A percentile compares a stretch with the other conserved stretches of the same genome.
These are phyloP conservation scores for Bruguiera hainesii DNA, from an alignment of 441 rosid genomes.

Conservation along the genomic window DNA sequence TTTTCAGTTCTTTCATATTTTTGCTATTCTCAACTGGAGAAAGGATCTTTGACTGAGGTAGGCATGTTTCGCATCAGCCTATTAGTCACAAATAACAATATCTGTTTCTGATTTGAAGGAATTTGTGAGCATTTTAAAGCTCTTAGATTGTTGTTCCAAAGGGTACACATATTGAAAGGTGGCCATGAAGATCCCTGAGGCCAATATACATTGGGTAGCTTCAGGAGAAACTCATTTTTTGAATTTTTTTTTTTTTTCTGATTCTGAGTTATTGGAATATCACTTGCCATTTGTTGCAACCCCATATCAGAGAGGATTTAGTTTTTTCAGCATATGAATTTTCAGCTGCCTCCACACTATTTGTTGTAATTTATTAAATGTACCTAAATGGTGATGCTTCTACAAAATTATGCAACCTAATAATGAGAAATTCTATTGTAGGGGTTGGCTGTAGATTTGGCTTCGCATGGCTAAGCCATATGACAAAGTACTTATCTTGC, in stretches of 20 bases:
- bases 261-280: background rate
- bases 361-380: no score
- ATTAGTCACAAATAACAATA: background rate
- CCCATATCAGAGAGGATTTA: background rate
- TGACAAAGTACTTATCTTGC: no score
- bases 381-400: no score
- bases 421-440: no score
- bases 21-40: slow-evolving; percentile 83
- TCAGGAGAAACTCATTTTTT: background rate
- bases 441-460: no score
- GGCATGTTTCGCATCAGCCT: slow-evolving; percentile 5
- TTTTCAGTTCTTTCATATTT: slow-evolving; percentile 72
- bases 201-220: background rate
- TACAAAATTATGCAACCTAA: no score
- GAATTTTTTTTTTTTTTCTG: background rate
- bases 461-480: no score
- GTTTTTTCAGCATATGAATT: no score
- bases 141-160: background rate
- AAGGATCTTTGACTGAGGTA: slow-evolving; percentile 78
- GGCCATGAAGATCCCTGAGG: background rate
- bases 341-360: no score
- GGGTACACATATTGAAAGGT: background rate
- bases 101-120: background rate
- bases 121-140: background rate
- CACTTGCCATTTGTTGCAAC: background rate